Base-by-base conservation (phyloP, 2,329 filamentous ascomycete species). In the Proliferodiscus dingleyae region DNA sequence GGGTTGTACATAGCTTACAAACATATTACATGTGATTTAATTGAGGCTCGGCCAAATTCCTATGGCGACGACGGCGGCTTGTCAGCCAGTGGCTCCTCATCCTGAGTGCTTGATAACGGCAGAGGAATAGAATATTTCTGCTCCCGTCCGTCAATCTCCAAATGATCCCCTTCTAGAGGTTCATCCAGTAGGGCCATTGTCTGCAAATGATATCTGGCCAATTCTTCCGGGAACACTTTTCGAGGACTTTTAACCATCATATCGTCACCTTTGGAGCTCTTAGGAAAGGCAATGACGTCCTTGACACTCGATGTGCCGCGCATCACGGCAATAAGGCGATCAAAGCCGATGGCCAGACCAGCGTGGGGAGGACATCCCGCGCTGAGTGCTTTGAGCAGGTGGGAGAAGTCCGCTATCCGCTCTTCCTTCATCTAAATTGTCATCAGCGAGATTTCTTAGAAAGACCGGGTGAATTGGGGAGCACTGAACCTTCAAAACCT, bases 221-320 rank as follows among this genome's bases (percentile, higher is more conserved):
- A 51, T 36, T 64, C 55, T 2, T 78, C 76, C 47, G 78, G 68
- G 0, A 76, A 86, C 53, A 95, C 72, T 52, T 64, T 65, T 41
- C 82, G 82, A 0, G 93, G 93, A 51, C 87, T 87, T 57, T 80
- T 81, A 2, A 95, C 88, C 66, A 95, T 78, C 46, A 81, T 67
- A 68, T 98, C 93, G 61, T 95, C 87, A 1, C 93, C 90, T 63
- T 83, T 89, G 50, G 89, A 89, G 51, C 81, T 90, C 72, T 98
- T 98, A 0, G 93, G 94, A 61, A 98, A 98, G 0, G 90, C 90
- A 66, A 98, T 96, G 2, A 98, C 91, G 68, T 98, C 91, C 49
- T 87, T 74, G 3, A 98, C 85, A 1, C 85, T 89, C 9, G 85
- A 75, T 24, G 78, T 83, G 1, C 83, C 85, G 18, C 85, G 78